Evolutionary conservation across 208 protist genomes (phyloP).

Genomic region (Sergeia podlipaevii): DNA sequence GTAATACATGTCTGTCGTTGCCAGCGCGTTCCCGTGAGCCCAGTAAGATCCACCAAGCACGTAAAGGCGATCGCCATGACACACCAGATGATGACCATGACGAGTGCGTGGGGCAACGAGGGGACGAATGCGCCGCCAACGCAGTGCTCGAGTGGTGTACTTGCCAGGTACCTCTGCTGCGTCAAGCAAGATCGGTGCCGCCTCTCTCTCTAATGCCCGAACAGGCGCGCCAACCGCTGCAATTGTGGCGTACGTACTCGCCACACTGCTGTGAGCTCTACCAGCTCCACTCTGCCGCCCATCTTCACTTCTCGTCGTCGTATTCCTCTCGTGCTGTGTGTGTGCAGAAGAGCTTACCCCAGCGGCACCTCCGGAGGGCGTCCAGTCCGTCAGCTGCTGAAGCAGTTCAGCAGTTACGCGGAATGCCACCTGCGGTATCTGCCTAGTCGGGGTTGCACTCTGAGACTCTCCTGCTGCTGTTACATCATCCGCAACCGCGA

Average conservation of each 20-base stretch:
- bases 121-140: slow-evolving; percentile 23
- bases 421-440: neutral
- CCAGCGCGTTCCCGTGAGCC: slow-evolving; percentile 41
- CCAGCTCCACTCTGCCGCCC: slow-evolving; percentile 2
- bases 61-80: slow-evolving; percentile 29
- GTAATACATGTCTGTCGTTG: slow-evolving; percentile 38
- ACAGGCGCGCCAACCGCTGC: slow-evolving; percentile 13
- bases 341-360: too few species aligned
- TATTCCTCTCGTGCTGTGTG: too few species aligned
- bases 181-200: slow-evolving; percentile 6
- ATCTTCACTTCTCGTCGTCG: neutral
- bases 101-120: slow-evolving; percentile 31
- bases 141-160: slow-evolving; percentile 25
- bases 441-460: too few species aligned
- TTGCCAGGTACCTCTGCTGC: slow-evolving; percentile 18
- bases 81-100: slow-evolving; percentile 59
- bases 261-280: slow-evolving; percentile 3
- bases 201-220: neutral
- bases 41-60: slow-evolving; percentile 57
- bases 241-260: neutral
- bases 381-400: slow-evolving; percentile 9
- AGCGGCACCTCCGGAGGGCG: neutral
- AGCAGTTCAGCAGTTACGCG: slow-evolving; percentile 19
- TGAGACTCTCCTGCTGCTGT: neutral
- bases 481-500: neutral